These are phyloP conservation scores for Dunaliella primolecta DNA, from an alignment of 139 green algal genomes.

Conservation along the genomic window DNA sequence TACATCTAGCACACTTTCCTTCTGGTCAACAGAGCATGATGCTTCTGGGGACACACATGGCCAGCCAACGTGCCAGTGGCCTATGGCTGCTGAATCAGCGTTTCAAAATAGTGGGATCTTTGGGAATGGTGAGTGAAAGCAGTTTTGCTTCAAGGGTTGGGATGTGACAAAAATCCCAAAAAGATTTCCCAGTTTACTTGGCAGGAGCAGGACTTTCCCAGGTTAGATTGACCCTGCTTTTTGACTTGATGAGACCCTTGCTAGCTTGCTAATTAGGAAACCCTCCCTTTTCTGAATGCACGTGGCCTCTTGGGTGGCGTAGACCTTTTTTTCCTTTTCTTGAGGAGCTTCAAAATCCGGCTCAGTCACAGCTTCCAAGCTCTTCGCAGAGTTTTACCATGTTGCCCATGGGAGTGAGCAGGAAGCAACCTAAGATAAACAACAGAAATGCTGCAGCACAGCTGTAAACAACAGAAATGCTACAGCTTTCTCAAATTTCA, in stretches of 20 bases:
- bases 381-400: too few relatives aligned
- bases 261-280: too few relatives aligned
- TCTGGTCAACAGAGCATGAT: not conserved
- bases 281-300: too few relatives aligned
- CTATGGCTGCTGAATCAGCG: not conserved
- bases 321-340: too few relatives aligned
- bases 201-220: not conserved
- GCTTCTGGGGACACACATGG: not conserved
- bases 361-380: too few relatives aligned
- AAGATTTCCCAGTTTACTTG: not conserved
- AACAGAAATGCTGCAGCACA: not conserved
- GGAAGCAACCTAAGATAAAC: too few relatives aligned
- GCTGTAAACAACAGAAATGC: not conserved
- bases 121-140: not conserved
- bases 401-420: too few relatives aligned
- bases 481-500: not conserved
- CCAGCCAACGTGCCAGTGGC: not conserved
- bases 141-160: not conserved
- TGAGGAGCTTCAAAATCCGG: too few relatives aligned
- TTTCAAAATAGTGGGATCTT: not conserved
- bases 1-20: not conserved
- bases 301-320: too few relatives aligned
- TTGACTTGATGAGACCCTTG: too few relatives aligned
- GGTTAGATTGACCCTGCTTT: too few relatives aligned
- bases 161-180: not conserved